Evolutionary conservation across 345 rosid genomes (phyloP), one percentile per base, ranked within the genome.

Genomic region (Raphanus sativus): DNA sequence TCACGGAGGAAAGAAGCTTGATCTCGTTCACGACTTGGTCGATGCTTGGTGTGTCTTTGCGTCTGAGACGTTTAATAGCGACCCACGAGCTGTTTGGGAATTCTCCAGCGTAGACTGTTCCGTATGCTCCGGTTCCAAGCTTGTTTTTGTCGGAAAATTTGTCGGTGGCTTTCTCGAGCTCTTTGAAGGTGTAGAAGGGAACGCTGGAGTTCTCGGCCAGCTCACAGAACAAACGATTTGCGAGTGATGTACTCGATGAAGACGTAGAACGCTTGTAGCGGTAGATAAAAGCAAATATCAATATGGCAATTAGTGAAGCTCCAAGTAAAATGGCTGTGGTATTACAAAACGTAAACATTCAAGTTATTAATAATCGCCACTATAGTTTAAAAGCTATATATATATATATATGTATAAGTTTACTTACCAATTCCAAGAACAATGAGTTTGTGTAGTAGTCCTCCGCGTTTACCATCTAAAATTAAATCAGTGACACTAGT

Each of bases 91-190:
- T 83, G 62, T 77, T 86, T 8, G 82, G 74, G 70, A 94, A 83
- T 68, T 89, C 90, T 3, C 97, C 97, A 0, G 92, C 88, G 69
- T 94, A 94, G 1, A 94, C 96, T 8, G 97, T 94, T 50, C 93
- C 98, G 55, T 81, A 94, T 4, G 98, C 98, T 12, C 98, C 97
- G 1, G 87, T 91, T 75, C 98, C 96, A 2, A 91, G 87, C 76
- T 85, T 83, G 58, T 89, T 93, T 61, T 85, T 87, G 5, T 90
- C 96, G 0, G 94, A 84, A 81, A 94, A 94, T 56, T 80, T 25
- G 9, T 77, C 71, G 0, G 98, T 94, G 6, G 98, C 98, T 65
- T 81, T 87, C 70, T 89, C 93, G 28, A 94, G 87, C 74, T 90
- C 97, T 67, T 77, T 89, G 87, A 85, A 90, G 1, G 88, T 77